A percentile compares a stretch with the other conserved stretches of the same genome.
phyloP scores from a whole-genome alignment of 2,329 filamentous ascomycete species.

The Fusarium sp. region DNA sequence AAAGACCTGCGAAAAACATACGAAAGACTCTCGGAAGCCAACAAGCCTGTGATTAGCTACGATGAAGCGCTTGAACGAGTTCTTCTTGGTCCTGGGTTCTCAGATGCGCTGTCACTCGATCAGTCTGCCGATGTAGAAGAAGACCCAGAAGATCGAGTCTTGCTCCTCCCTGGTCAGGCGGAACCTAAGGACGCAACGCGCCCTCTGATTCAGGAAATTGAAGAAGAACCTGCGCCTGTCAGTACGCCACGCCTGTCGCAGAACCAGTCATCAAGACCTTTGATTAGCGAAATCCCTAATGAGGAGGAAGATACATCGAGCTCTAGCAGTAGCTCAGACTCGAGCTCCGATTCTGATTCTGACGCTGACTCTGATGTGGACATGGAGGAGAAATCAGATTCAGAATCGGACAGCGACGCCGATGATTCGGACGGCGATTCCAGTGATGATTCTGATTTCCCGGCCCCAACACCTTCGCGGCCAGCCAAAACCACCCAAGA shows the following conservation, averaged over 20 bases:
- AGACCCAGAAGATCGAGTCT: slow-evolving; percentile 3
- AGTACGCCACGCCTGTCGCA: not conserved
- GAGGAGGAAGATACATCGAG: slow-evolving; percentile 25
- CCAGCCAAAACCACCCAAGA: not conserved
- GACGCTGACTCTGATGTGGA: slow-evolving; percentile 45
- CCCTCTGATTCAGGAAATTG: slow-evolving; percentile 45
- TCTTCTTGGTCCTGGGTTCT: slow-evolving; percentile 24
- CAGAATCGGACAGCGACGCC: slow-evolving; percentile 13
- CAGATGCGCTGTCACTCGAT: not conserved
- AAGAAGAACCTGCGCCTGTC: slow-evolving; percentile 8
- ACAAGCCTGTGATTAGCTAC: slow-evolving; percentile 46
- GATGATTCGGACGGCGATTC: not conserved
- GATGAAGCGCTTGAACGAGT: slow-evolving; percentile 47
- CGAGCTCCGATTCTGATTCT: slow-evolving; percentile 43
- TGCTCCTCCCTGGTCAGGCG: slow-evolving; percentile 10
- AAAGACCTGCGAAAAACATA: slow-evolving; percentile 52
- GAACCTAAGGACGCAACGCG: slow-evolving; percentile 15
- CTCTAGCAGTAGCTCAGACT: slow-evolving; percentile 38
- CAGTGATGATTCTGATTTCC: not conserved
- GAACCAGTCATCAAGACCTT: not conserved
- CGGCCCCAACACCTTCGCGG: not conserved
- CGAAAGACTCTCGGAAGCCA: slow-evolving; percentile 45
- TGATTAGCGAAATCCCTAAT: slow-evolving; percentile 10
- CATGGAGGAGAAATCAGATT: slow-evolving; percentile 51
- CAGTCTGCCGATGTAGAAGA: not conserved